phyloP scores from a whole-genome alignment of 768 basidiomycete species.

The Rhizopogon rudus region DNA sequence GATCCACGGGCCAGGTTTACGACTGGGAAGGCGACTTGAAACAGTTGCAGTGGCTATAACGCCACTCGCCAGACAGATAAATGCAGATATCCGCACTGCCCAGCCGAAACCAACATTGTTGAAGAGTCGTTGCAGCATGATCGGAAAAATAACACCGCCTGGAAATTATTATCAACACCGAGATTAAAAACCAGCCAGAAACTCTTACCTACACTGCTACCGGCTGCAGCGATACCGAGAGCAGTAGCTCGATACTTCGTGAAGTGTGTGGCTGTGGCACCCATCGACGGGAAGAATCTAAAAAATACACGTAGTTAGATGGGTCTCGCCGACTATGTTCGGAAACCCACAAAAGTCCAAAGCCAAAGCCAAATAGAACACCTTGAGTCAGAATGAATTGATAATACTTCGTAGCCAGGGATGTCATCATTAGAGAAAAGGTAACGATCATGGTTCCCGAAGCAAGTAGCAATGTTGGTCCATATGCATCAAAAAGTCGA shows the following conservation, averaged over 20 bases:
- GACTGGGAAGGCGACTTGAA: neutral
- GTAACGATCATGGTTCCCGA: constrained; percentile 9
- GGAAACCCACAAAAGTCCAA: constrained; percentile 47
- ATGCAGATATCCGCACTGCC: constrained; percentile 15
- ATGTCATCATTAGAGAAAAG: constrained; percentile 13
- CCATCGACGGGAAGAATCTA: constrained; percentile 11
- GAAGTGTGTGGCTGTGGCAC: constrained; percentile 15
- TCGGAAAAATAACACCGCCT: constrained; percentile 17
- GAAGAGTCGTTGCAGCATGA: constrained; percentile 16
- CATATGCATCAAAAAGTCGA: neutral
- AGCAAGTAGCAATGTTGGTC: constrained; percentile 11
- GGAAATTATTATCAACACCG: constrained; percentile 10
- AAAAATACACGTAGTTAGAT: constrained; percentile 8
- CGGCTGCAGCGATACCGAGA: constrained; percentile 25
- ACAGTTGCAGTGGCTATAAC: neutral
- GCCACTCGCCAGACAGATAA: neutral
- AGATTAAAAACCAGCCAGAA: constrained; percentile 5
- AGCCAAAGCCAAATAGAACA: constrained; percentile 22
- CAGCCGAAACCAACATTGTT: constrained; percentile 16
- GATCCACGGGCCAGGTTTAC: neutral
- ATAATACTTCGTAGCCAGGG: constrained; percentile 19
- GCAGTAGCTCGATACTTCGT: constrained; percentile 17
- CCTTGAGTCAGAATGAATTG: constrained; percentile 30
- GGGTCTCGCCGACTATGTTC: constrained; percentile 7
- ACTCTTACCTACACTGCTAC: constrained; percentile 23